A percentile compares a stretch with the other conserved stretches of the same genome.
Conservation (phyloP, 345 rosid species). For the Diplotaxis tenuifolia region DNA sequence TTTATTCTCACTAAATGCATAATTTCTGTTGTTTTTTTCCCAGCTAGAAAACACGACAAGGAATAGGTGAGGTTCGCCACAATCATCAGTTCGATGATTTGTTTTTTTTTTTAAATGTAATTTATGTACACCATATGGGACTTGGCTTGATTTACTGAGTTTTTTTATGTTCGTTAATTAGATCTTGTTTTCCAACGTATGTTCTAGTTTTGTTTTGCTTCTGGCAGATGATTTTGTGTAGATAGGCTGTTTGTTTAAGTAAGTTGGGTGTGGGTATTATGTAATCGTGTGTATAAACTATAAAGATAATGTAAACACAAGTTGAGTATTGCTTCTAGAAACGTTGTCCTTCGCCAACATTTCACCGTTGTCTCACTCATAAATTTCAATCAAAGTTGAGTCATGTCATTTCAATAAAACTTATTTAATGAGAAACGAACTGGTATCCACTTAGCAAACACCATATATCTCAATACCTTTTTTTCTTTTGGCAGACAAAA, state of each 20-base stretch:
- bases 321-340: neutral
- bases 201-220: conserved; percentile 12
- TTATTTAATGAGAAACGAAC: neutral
- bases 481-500: neutral
- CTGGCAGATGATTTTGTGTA: conserved; percentile 11
- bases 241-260: conserved; percentile 3
- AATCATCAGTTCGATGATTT: conserved; percentile 9
- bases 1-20: neutral
- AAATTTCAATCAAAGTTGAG: neutral
- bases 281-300: conserved; percentile 4
- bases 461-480: neutral
- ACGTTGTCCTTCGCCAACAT: neutral
- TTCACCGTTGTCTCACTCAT: neutral
- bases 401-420: neutral
- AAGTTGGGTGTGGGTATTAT: conserved; percentile 6
- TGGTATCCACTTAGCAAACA: neutral
- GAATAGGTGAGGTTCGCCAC: conserved; percentile 11
- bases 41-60: conserved; percentile 27
- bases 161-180: neutral
- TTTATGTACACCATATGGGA: conserved; percentile 8
- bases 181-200: neutral
- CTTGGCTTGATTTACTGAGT: conserved; percentile 26
- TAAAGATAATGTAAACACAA: neutral
- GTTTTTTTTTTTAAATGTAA: conserved; percentile 26
- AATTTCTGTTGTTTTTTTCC: neutral